Conservation (phyloP, 352 stramenopile genomes). For the Phytophthora foliorum region DNA sequence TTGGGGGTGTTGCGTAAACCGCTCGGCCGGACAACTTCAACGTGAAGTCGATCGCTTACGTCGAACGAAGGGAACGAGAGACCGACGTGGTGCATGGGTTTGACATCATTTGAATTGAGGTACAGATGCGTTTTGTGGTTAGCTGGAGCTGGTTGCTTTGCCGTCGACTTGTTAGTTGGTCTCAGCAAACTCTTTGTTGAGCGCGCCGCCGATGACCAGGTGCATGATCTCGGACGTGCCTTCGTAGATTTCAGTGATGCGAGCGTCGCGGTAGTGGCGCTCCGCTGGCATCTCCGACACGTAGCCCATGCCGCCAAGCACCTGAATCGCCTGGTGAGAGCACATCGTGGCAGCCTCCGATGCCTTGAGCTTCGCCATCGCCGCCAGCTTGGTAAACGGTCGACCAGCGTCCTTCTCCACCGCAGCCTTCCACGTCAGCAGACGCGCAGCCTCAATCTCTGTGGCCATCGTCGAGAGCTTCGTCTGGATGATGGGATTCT, state of each 20-base stretch:
- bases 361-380: constrained; percentile 97
- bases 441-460: constrained; percentile 92
- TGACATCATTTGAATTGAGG: constrained; percentile 11
- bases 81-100: constrained; percentile 5
- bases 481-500: constrained; percentile 89
- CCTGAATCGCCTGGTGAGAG: constrained; percentile 97
- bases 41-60: constrained; percentile 26
- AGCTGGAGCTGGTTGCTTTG: neutral
- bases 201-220: constrained; percentile 94
- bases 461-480: constrained; percentile 96
- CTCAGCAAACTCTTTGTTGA: constrained; percentile 97
- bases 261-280: constrained; percentile 96
- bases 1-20: constrained; percentile 28
- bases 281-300: constrained; percentile 98
- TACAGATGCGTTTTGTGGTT: constrained; percentile 4
- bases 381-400: constrained; percentile 94
- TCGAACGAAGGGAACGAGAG: constrained; percentile 21
- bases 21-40: constrained; percentile 30
- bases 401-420: constrained; percentile 92
- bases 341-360: constrained; percentile 97
- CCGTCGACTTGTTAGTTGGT: constrained; percentile 50
- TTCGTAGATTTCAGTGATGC: constrained; percentile 99
- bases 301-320: constrained; percentile 96
- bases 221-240: constrained; percentile 98
- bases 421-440: constrained; percentile 96